Percentiles rank a stretch among this genome's conserved stretches.
phyloP scores from a whole-genome alignment of 2,329 filamentous ascomycete genomes.

The Cladobotryum protrusum region DNA sequence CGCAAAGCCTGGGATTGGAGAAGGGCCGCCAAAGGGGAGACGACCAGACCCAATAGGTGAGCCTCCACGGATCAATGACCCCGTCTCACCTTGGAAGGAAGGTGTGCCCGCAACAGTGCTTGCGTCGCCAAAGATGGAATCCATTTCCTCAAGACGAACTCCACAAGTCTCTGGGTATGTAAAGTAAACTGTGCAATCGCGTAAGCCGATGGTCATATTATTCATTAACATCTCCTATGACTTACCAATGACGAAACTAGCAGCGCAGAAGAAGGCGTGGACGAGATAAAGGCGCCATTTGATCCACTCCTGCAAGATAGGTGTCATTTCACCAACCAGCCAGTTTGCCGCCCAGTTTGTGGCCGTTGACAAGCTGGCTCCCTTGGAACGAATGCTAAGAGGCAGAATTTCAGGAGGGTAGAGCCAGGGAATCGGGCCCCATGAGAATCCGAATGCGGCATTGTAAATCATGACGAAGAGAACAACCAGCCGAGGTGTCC shows the following conservation, averaged over 20 bases:
- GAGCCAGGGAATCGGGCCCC: conserved; percentile 97
- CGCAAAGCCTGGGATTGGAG: conserved; percentile 71
- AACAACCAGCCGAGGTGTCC: conserved; percentile 80
- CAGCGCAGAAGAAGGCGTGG: conserved; percentile 93
- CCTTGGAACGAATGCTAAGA: conserved; percentile 93
- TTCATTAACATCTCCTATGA: conserved; percentile 17
- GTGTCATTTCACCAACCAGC: conserved; percentile 92
- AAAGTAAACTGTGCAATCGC: conserved; percentile 68
- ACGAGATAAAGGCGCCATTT: conserved; percentile 91
- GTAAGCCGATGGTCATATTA: conserved; percentile 2
- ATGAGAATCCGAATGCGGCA: conserved; percentile 87
- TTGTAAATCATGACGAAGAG: conserved; percentile 98
- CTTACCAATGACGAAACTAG: conserved; percentile 93
- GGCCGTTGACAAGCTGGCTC: conserved; percentile 90
- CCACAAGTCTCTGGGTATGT: conserved; percentile 96
- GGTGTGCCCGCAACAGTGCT: conserved; percentile 77
- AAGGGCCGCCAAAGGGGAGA: conserved; percentile 52
- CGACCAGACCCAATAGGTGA: conserved; percentile 71
- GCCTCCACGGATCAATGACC: conserved; percentile 69
- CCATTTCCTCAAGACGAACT: conserved; percentile 94
- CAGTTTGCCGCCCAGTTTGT: conserved; percentile 99
- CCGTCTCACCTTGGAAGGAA: conserved; percentile 64
- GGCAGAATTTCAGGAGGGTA: conserved; percentile 98
- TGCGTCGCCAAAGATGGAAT: conserved; percentile 86
- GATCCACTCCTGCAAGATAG: conserved; percentile 85